Evolutionary conservation across 805 yeast genomes (phyloP), one percentile per base, ranked within the genome.

Genomic region (Kodamaea fukazawae): DNA sequence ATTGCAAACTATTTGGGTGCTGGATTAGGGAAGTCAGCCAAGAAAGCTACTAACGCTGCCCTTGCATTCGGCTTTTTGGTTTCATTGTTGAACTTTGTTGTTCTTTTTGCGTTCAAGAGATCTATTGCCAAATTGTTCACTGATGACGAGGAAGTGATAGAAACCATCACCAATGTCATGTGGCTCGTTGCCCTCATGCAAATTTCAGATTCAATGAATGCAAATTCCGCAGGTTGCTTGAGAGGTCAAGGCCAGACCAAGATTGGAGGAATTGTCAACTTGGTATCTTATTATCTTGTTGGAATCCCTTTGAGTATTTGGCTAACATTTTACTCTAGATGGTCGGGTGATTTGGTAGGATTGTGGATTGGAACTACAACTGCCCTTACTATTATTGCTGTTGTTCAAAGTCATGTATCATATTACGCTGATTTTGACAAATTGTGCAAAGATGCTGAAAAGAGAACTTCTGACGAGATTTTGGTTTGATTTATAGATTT

Each of bases 221-320:
- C 87, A 11, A 79, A 82, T 35, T 76, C 85, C 1, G 89, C 87
- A 11, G 91, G 91, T 11, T 73, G 86, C 44, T 65, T 85, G 39
- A 72, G 93, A 55, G 91, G 91, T 4, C 90, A 83, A 62, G 91
- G 91, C 11, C 77, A 77, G 58, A 83, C 82, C 31, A 75, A 71
- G 50, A 72, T 81, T 27, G 83, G 84, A 0, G 83, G 84, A 2
- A 70, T 71, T 37, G 71, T 79, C 25, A 79, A 78, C 43, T 57
- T 81, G 46, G 43, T 77, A 25, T 66, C 82, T 4, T 81, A 81
- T 56, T 81, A 82, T 48, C 62, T 76, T 32, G 57, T 82, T 23
- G 87, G 86, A 9, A 61, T 82, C 12, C 89, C 89, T 3, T 58
- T 79, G 51, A 72, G 85, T 5, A 65, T 78, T 32, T 56, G 70